Evolutionary conservation across 192 early-diverging fungal species (phyloP).

Genomic region (Coemansia sp.): DNA sequence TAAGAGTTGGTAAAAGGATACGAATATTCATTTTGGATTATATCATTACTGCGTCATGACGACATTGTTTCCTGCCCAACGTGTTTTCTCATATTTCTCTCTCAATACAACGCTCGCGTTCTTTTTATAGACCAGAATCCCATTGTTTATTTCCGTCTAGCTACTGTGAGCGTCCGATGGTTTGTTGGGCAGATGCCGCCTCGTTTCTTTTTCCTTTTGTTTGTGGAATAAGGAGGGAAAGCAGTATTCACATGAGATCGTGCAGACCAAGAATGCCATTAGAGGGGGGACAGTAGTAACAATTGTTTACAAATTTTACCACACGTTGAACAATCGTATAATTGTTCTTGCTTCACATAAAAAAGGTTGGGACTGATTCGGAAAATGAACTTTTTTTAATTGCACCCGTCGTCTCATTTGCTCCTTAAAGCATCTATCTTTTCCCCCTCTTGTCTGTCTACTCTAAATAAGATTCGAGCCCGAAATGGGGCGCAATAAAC

Average conservation of each 20-base stretch:
- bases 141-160: neutral
- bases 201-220: neutral
- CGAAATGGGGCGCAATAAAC: slow-evolving; percentile 9
- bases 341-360: neutral
- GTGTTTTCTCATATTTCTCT: neutral
- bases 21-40: neutral
- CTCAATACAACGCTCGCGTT: neutral
- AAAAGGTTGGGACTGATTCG: no score
- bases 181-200: neutral
- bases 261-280: neutral
- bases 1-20: neutral
- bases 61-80: slow-evolving; percentile 1
- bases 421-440: neutral
- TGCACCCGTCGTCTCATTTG: neutral
- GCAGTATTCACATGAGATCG: neutral
- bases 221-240: neutral
- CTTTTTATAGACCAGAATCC: neutral
- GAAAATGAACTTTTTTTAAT: neutral
- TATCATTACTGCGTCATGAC: slow-evolving; percentile 9
- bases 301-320: neutral
- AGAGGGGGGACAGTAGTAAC: neutral
- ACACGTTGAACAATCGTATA: neutral
- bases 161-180: neutral
- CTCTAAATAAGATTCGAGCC: neutral
- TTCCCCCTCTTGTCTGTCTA: neutral